These are phyloP conservation scores for Pseudovirgaria hyperparasitica DNA, from an alignment of 2,329 filamentous ascomycete species.

Conservation along the genomic window DNA sequence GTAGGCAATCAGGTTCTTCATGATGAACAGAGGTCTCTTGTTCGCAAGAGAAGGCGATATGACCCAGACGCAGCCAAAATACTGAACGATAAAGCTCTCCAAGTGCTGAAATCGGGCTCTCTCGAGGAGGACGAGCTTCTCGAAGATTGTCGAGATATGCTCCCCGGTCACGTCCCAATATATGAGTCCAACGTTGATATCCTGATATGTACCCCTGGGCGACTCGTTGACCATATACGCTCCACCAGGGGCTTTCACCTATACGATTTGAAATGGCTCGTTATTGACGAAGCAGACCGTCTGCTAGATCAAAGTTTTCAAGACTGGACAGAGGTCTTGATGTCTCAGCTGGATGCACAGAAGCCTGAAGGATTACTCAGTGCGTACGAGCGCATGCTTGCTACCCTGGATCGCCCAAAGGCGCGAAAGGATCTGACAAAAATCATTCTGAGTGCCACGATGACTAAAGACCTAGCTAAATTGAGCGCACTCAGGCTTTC, in stretches of 20 bases:
- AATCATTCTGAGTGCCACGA: constrained; percentile 79
- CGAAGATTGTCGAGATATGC: constrained; percentile 24
- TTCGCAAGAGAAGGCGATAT: constrained; percentile 47
- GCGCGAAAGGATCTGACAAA: constrained; percentile 49
- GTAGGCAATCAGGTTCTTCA: constrained; percentile 67
- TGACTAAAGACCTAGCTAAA: constrained; percentile 76
- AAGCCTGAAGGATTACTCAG: constrained; percentile 31
- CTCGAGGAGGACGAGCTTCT: constrained; percentile 24
- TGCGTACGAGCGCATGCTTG: constrained; percentile 40
- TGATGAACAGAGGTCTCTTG: constrained; percentile 48
- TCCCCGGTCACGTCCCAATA: constrained; percentile 51
- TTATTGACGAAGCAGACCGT: constrained; percentile 90
- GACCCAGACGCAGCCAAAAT: constrained; percentile 47
- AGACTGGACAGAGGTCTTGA: constrained; percentile 68
- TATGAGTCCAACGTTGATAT: constrained; percentile 69
- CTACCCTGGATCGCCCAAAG: constrained; percentile 26
- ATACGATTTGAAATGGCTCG: constrained; percentile 69
- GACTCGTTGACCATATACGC: constrained; percentile 81
- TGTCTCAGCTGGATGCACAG: constrained; percentile 44
- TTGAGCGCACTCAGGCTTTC: constrained; percentile 60
- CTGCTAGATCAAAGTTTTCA: constrained; percentile 86
- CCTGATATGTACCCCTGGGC: constrained; percentile 80
- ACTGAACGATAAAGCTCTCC: constrained; percentile 28
- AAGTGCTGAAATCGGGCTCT: constrained; percentile 17
- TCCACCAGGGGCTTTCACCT: constrained; percentile 73